A percentile compares a stretch with the other conserved stretches of the same genome.
Evolutionary conservation across 2,329 filamentous ascomycete genomes (phyloP).

Genomic region (Hypoxylon sp.): DNA sequence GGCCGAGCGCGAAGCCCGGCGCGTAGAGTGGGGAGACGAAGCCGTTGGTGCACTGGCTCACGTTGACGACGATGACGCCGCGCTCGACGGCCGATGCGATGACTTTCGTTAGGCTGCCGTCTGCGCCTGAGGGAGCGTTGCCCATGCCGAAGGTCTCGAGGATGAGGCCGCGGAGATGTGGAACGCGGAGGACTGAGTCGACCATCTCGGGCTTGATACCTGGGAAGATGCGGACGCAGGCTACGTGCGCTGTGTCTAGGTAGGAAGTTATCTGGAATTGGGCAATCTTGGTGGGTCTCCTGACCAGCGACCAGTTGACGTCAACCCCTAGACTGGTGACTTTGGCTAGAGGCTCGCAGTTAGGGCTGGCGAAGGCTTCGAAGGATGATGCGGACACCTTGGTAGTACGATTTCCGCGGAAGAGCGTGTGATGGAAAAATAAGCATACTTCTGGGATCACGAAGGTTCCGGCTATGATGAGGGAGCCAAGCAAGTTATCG

Average conservation of each 20-base stretch:
- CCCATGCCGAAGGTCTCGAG: slow-evolving; percentile 95
- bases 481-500: slow-evolving; percentile 88
- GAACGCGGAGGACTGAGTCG: slow-evolving; percentile 82
- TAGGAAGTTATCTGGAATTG: slow-evolving; percentile 81
- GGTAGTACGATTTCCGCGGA: slow-evolving; percentile 88
- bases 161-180: slow-evolving; percentile 84
- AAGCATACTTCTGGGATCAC: slow-evolving; percentile 93
- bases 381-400: slow-evolving; percentile 91
- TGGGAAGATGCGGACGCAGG: slow-evolving; percentile 90
- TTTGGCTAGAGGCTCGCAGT: slow-evolving; percentile 83
- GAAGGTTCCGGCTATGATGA: slow-evolving; percentile 93
- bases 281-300: slow-evolving; percentile 80
- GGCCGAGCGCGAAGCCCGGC: slow-evolving; percentile 81
- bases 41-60: slow-evolving; percentile 88
- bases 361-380: slow-evolving; percentile 90
- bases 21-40: slow-evolving; percentile 85
- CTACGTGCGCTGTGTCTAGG: slow-evolving; percentile 89
- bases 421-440: slow-evolving; percentile 93
- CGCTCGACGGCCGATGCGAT: slow-evolving; percentile 82
- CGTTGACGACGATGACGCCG: slow-evolving; percentile 89
- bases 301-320: slow-evolving; percentile 84
- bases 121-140: slow-evolving; percentile 86
- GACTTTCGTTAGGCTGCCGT: slow-evolving; percentile 83
- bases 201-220: slow-evolving; percentile 96
- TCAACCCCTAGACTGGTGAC: slow-evolving; percentile 86